A percentile compares a stretch with the other conserved stretches of the same genome.
Conservation (phyloP, 1,284 basidiomycete species). For the Moesziomyces globuligerus region DNA sequence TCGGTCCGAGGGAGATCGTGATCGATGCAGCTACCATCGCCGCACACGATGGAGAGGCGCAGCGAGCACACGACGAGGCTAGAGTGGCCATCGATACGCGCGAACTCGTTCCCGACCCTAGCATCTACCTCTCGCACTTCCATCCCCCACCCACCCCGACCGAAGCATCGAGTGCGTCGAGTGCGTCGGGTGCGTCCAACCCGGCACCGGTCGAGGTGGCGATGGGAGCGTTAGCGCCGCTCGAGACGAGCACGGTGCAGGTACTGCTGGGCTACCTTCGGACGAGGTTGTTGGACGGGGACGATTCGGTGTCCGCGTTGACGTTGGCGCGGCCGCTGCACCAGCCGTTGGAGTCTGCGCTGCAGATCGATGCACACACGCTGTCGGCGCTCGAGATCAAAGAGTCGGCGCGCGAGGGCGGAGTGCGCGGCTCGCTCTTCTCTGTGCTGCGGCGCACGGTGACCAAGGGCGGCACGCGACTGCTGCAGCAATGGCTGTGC, state of each 20-base stretch:
- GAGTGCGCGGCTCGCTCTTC: conserved; percentile 56
- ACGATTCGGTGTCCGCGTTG: conserved; percentile 18
- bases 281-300: conserved; percentile 53
- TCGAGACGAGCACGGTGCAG: conserved; percentile 47
- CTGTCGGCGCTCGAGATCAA: conserved; percentile 61
- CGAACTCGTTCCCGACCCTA: conserved; percentile 27
- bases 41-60: background rate
- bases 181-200: no score
- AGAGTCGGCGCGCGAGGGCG: conserved; percentile 41
- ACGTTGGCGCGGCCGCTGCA: conserved; percentile 12
- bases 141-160: background rate
- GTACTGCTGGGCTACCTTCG: conserved; percentile 57
- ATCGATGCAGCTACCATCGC: conserved; percentile 23
- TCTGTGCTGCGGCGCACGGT: conserved; percentile 61
- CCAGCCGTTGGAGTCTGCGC: conserved; percentile 22
- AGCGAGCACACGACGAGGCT: background rate
- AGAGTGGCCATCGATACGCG: conserved; percentile 14
- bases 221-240: conserved; percentile 1
- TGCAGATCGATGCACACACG: conserved; percentile 65
- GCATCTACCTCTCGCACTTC: conserved; percentile 40
- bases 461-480: conserved; percentile 59
- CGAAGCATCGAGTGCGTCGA: background rate
- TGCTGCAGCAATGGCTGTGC: conserved; percentile 61
- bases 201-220: background rate
- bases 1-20: conserved; percentile 59